Conservation (phyloP, 1,139 yeast genomes). For the Debaryomyces sp. region DNA sequence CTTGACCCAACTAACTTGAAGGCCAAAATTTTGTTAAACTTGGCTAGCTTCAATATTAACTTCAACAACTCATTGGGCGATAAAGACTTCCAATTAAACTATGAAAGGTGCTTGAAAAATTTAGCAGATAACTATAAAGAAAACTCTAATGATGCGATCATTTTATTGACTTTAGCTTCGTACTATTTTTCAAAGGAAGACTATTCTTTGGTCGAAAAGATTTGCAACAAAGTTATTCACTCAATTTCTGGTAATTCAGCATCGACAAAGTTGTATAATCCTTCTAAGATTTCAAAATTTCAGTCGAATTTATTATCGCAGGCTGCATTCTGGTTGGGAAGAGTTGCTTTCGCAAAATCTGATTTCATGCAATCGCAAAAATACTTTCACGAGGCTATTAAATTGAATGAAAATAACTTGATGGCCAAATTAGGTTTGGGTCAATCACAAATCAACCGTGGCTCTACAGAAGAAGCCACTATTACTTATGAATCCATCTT, state of each 20-base stretch:
- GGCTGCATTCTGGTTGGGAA: slow-evolving; percentile 83
- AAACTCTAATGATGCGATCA: slow-evolving; percentile 36
- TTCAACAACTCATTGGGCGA: slow-evolving; percentile 62
- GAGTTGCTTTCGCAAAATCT: slow-evolving; percentile 63
- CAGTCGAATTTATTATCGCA: slow-evolving; percentile 61
- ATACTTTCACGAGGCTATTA: slow-evolving; percentile 72
- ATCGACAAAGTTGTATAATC: slow-evolving; percentile 19
- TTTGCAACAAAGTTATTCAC: slow-evolving; percentile 54
- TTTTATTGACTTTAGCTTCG: slow-evolving; percentile 48
- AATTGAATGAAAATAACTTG: slow-evolving; percentile 60
- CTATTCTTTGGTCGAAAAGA: slow-evolving; percentile 56
- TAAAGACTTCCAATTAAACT: slow-evolving; percentile 55
- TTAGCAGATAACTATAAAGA: slow-evolving; percentile 31
- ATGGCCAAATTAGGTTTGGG: slow-evolving; percentile 84
- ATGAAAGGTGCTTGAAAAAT: slow-evolving; percentile 46
- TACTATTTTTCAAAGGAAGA: slow-evolving; percentile 66
- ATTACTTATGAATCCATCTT: slow-evolving; percentile 79
- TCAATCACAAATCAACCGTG: slow-evolving; percentile 77
- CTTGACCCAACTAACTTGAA: slow-evolving; percentile 62
- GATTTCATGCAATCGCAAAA: slow-evolving; percentile 72
- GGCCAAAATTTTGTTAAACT: slow-evolving; percentile 66
- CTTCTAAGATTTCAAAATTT: slow-evolving; percentile 28
- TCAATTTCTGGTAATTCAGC: slow-evolving; percentile 25
- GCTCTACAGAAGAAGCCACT: slow-evolving; percentile 80
- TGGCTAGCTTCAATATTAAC: slow-evolving; percentile 69